phyloP scores from a whole-genome alignment of 1,139 yeast genomes.

The Suhomyces bribrorum region DNA sequence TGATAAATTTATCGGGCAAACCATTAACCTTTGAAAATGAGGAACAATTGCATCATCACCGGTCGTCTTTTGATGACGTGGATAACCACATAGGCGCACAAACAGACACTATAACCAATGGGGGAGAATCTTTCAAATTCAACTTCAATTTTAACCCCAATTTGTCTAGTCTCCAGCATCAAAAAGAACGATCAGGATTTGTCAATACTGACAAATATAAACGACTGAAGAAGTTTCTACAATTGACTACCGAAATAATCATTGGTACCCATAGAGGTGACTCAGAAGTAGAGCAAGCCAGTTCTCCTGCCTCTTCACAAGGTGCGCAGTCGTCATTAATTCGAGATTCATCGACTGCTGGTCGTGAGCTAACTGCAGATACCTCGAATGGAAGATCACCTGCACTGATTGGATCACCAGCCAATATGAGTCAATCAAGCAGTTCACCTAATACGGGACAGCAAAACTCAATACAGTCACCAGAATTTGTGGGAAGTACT shows the following conservation, averaged over 20 bases:
- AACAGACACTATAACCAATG: slow-evolving; percentile 20
- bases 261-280: slow-evolving; percentile 67
- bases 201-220: slow-evolving; percentile 79
- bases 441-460: slow-evolving; percentile 3
- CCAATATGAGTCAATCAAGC: slow-evolving; percentile 5
- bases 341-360: slow-evolving; percentile 1
- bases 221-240: slow-evolving; percentile 72
- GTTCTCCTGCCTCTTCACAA: not conserved
- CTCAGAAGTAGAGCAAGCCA: not conserved
- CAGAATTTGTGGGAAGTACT: not conserved
- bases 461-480: not conserved
- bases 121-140: slow-evolving; percentile 27
- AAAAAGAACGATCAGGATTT: slow-evolving; percentile 47
- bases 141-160: slow-evolving; percentile 29
- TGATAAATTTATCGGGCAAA: slow-evolving; percentile 63
- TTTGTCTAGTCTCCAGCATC: slow-evolving; percentile 22
- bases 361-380: not conserved
- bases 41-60: slow-evolving; percentile 14
- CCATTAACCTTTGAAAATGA: slow-evolving; percentile 38
- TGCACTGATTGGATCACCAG: slow-evolving; percentile 7
- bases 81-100: slow-evolving; percentile 16
- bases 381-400: slow-evolving; percentile 2
- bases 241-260: slow-evolving; percentile 74
- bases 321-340: not conserved
- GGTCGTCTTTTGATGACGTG: slow-evolving; percentile 9